Conservation (phyloP, 2,329 filamentous ascomycete genomes). For the Botrytis fabae region DNA sequence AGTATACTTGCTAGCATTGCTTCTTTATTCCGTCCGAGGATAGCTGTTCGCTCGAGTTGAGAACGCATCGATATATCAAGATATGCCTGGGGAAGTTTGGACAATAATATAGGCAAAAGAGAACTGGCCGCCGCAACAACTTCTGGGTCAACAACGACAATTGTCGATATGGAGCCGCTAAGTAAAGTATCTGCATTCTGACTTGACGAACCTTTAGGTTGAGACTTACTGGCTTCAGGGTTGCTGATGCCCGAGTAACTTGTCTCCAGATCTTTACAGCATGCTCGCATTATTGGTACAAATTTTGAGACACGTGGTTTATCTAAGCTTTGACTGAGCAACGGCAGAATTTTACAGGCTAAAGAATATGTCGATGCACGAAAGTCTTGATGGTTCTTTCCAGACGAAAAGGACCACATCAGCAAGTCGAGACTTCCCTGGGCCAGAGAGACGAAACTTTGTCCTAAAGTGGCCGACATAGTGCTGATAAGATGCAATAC, state of each 20-base stretch:
- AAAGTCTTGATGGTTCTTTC: constrained; percentile 53
- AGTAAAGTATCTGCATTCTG: constrained; percentile 75
- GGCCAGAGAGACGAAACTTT: constrained; percentile 58
- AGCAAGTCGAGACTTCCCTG: constrained; percentile 70
- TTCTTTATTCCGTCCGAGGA: constrained; percentile 66
- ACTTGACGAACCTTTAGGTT: constrained; percentile 36
- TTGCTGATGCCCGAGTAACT: constrained; percentile 40
- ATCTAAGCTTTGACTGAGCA: constrained; percentile 59
- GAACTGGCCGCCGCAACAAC: constrained; percentile 57
- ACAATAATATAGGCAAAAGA: constrained; percentile 64
- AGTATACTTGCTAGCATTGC: constrained; percentile 81
- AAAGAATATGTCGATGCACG: constrained; percentile 63
- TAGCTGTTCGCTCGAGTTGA: constrained; percentile 77
- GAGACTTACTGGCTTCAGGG: constrained; percentile 38
- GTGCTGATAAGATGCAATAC: constrained; percentile 62
- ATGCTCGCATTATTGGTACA: constrained; percentile 60
- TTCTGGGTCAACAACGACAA: constrained; percentile 44
- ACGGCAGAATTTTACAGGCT: constrained; percentile 56
- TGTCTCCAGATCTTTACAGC: constrained; percentile 72
- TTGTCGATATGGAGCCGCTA: constrained; percentile 33
- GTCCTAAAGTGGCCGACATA: constrained; percentile 59
- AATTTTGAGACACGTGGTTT: constrained; percentile 67
- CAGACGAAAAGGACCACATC: constrained; percentile 66
- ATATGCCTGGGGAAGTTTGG: constrained; percentile 62
- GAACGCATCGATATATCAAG: constrained; percentile 71